Conservation (phyloP, 257 asterid genomes). For the Osmanthus fragrans region DNA sequence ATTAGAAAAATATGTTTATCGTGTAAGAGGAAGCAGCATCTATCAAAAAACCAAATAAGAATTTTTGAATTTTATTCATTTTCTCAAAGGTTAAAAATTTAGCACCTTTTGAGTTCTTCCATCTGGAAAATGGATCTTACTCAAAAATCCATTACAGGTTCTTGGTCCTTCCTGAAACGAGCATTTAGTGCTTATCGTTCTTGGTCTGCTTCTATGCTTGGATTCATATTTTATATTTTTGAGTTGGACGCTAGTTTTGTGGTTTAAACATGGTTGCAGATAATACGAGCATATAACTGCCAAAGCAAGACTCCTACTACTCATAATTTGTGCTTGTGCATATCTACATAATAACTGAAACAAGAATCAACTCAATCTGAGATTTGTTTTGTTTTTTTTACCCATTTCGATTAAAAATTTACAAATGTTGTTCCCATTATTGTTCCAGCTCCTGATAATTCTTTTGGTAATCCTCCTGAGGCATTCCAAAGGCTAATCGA, state of each 20-base stretch:
- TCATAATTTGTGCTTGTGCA: background rate
- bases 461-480: slow-evolving; percentile 46
- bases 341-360: background rate
- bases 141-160: too few species aligned
- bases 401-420: background rate
- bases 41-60: too few species aligned
- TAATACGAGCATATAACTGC: background rate
- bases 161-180: background rate
- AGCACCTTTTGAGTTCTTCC: background rate
- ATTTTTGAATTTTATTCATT: background rate
- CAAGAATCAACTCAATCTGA: background rate
- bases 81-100: background rate
- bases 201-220: background rate
- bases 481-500: slow-evolving; percentile 78
- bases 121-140: background rate
- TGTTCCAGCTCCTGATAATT: slow-evolving; percentile 30
- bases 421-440: background rate
- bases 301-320: background rate
- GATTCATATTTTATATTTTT: too few species aligned
- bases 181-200: background rate
- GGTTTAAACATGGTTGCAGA: background rate
- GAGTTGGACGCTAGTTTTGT: background rate
- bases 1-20: background rate
- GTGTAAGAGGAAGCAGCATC: too few species aligned
- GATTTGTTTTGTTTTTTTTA: background rate